Percentiles rank a stretch among this genome's conserved stretches.
phyloP scores from a whole-genome alignment of 306 rosid species.

The Prosopis cineraria region DNA sequence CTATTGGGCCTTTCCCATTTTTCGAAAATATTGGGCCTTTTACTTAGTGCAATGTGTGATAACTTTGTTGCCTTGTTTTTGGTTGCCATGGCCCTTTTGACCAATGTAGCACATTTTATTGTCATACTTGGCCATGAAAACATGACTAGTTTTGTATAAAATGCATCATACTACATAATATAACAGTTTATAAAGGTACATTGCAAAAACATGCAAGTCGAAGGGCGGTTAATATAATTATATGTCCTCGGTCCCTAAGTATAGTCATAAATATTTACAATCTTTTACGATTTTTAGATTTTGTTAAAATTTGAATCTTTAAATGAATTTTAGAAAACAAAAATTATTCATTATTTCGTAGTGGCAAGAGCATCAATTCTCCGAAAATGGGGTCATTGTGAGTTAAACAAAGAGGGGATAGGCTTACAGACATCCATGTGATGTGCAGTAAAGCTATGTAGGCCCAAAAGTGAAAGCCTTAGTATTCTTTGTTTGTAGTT shows the following conservation, averaged over 20 bases:
- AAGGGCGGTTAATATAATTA: too few relatives aligned
- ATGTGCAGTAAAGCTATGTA: conserved; percentile 28
- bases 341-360: neutral
- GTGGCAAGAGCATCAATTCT: neutral
- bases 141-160: too few relatives aligned
- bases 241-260: too few relatives aligned
- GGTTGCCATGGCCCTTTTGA: neutral
- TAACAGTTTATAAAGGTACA: too few relatives aligned
- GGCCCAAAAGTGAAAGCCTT: conserved; percentile 30
- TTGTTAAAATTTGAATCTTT: neutral
- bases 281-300: neutral
- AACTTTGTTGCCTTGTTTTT: too few relatives aligned
- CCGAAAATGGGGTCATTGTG: neutral
- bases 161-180: too few relatives aligned
- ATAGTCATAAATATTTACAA: too few relatives aligned
- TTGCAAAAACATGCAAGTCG: too few relatives aligned
- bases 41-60: neutral
- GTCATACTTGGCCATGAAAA: neutral
- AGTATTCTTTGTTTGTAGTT: conserved; percentile 31
- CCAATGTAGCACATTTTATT: neutral
- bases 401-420: neutral
- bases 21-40: neutral
- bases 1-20: neutral
- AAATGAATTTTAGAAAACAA: neutral
- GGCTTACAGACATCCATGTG: conserved; percentile 41